A percentile compares a stretch with the other conserved stretches of the same genome.
Evolutionary conservation across 106 monocot genomes (phyloP).

Genomic region (Allium fistulosum): DNA sequence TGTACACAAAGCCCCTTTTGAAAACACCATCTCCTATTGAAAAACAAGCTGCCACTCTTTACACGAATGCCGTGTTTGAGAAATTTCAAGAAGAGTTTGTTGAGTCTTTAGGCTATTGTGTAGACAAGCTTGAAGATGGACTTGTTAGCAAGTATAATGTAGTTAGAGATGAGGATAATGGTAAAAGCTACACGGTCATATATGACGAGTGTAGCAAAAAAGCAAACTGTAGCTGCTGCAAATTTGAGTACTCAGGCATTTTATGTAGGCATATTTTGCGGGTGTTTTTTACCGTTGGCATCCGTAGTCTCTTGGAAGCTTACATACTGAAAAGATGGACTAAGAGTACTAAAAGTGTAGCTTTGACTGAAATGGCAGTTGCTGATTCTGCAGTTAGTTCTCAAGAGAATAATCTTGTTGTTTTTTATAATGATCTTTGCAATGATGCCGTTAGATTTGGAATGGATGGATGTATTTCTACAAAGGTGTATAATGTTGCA

Average conservation of each 20-base stretch:
- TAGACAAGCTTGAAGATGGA: slow-evolving; percentile 67
- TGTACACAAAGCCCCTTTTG: slow-evolving; percentile 48
- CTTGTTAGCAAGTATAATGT: slow-evolving; percentile 57
- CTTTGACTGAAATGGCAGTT: slow-evolving; percentile 25
- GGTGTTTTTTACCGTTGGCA: slow-evolving; percentile 71
- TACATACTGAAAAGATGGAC: slow-evolving; percentile 86
- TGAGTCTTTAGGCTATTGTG: slow-evolving; percentile 75
- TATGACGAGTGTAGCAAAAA: slow-evolving; percentile 45
- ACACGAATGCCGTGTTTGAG: slow-evolving; percentile 76
- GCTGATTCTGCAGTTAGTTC: slow-evolving; percentile 33
- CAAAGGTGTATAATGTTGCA: slow-evolving; percentile 73
- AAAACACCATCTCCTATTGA: slow-evolving; percentile 84
- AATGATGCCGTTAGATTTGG: slow-evolving; percentile 70
- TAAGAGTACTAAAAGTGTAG: slow-evolving; percentile 32
- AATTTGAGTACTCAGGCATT: slow-evolving; percentile 75
- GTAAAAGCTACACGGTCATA: slow-evolving; percentile 28
- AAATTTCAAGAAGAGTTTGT: slow-evolving; percentile 91
- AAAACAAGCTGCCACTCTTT: slow-evolving; percentile 63
- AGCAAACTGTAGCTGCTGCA: slow-evolving; percentile 68
- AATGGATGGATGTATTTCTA: slow-evolving; percentile 60
- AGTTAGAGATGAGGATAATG: slow-evolving; percentile 48
- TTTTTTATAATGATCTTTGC: slow-evolving; percentile 86
- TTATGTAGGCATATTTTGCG: slow-evolving; percentile 77
- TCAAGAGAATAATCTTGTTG: slow-evolving; percentile 42
- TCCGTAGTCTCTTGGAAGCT: slow-evolving; percentile 50